phyloP scores from a whole-genome alignment of 345 rosid genomes.

The Gossypium thurberi region DNA sequence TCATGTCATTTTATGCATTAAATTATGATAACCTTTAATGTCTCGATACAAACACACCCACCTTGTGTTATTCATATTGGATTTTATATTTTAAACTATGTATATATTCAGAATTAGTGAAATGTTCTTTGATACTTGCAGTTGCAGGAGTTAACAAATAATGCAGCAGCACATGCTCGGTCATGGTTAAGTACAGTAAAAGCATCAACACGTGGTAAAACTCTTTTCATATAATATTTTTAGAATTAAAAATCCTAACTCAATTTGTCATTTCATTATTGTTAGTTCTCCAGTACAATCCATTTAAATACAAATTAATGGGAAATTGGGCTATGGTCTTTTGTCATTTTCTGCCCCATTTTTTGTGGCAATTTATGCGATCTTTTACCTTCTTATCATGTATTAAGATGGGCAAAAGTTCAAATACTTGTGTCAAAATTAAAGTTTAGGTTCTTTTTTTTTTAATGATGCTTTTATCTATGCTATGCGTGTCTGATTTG shows the following conservation, averaged over 20 bases:
- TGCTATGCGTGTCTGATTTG: neutral
- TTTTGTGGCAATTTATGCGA: neutral
- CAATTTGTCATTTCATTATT: neutral
- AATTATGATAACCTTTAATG: neutral
- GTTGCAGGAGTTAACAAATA: conserved; percentile 59
- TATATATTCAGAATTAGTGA: neutral
- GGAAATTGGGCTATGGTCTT: neutral
- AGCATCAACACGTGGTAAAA: conserved; percentile 60
- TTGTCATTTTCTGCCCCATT: neutral
- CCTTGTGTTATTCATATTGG: neutral
- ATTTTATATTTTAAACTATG: neutral
- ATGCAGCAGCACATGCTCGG: conserved; percentile 56
- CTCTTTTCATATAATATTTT: neutral
- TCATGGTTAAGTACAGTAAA: conserved; percentile 66
- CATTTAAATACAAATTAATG: neutral
- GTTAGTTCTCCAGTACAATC: neutral
- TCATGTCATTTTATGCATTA: neutral
- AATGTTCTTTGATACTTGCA: conserved; percentile 31
- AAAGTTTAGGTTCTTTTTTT: neutral
- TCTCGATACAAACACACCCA: neutral
- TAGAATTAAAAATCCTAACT: neutral
- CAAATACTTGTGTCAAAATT: neutral
- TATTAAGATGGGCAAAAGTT: neutral
- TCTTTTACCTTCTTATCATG: neutral
- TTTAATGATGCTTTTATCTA: too few relatives aligned